Evolutionary conservation across 2,329 filamentous ascomycete genomes (phyloP).

Genomic region (Erysiphe pulchra): DNA sequence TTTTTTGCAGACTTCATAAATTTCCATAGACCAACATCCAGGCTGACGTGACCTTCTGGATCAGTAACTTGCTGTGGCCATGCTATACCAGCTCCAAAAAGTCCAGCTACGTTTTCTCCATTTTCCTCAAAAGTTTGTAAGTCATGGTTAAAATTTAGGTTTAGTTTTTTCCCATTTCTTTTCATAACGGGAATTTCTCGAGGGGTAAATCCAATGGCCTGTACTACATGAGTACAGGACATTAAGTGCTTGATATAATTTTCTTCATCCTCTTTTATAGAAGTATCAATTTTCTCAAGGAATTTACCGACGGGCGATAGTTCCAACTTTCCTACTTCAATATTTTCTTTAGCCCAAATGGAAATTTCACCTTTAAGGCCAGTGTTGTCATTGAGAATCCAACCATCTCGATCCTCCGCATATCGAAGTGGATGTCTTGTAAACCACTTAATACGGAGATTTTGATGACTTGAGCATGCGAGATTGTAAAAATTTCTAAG

Average conservation of each 20-base stretch:
- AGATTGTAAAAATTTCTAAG: slow-evolving; percentile 32
- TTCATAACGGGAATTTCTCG: slow-evolving; percentile 23
- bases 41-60: slow-evolving; percentile 33
- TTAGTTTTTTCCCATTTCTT: slow-evolving; percentile 7
- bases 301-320: slow-evolving; percentile 9
- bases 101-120: slow-evolving; percentile 19
- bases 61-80: slow-evolving; percentile 35
- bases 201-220: slow-evolving; percentile 31
- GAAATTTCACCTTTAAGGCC: slow-evolving; percentile 36
- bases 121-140: slow-evolving; percentile 22
- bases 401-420: slow-evolving; percentile 33
- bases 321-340: slow-evolving; percentile 24
- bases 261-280: slow-evolving; percentile 16
- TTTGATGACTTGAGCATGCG: slow-evolving; percentile 22
- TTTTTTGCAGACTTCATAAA: slow-evolving; percentile 36
- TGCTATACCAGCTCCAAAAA: slow-evolving; percentile 36
- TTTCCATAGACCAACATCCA: slow-evolving; percentile 36
- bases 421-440: slow-evolving; percentile 33
- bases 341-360: slow-evolving; percentile 28
- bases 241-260: slow-evolving; percentile 22
- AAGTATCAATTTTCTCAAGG: slow-evolving; percentile 10
- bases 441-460: slow-evolving; percentile 34
- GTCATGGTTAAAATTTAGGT: slow-evolving; percentile 13
- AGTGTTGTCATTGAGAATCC: slow-evolving; percentile 39
- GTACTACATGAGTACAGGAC: slow-evolving; percentile 24